Conservation (phyloP, 2,329 filamentous ascomycete species). For the Fusarium cyanostomum region DNA sequence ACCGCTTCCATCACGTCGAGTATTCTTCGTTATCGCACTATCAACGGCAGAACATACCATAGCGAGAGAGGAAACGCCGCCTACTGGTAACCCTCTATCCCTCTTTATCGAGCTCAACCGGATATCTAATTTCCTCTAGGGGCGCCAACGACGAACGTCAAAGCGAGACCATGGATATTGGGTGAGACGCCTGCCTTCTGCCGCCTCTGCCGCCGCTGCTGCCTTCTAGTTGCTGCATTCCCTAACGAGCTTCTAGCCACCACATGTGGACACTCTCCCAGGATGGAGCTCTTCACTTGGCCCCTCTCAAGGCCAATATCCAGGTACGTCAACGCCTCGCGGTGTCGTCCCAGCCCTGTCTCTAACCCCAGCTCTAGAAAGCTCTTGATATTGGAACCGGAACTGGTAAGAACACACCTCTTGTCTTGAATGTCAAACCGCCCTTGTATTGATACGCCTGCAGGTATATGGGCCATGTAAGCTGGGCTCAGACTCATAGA, state of each 20-base stretch:
- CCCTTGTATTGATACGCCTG: background rate
- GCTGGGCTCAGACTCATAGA: background rate
- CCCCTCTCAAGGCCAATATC: constrained; percentile 4
- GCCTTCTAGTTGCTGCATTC: background rate
- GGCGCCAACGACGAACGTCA: constrained; percentile 46
- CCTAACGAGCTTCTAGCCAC: constrained; percentile 6
- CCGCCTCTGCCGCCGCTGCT: too few species aligned
- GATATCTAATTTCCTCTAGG: too few species aligned
- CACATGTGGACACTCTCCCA: constrained; percentile 60
- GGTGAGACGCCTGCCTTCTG: constrained; percentile 15
- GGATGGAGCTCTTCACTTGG: constrained; percentile 45
- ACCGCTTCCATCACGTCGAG: background rate
- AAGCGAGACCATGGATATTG: constrained; percentile 47
- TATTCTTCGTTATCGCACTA: background rate
- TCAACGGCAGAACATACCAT: background rate
- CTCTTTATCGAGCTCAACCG: too few species aligned
- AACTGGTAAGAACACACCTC: constrained; percentile 4
- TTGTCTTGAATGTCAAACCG: background rate
- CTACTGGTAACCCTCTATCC: too few species aligned
- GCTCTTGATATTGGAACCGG: constrained; percentile 20
- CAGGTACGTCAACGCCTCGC: background rate
- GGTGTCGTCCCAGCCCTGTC: background rate
- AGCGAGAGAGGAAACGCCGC: background rate
- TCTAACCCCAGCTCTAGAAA: background rate
- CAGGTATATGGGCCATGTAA: constrained; percentile 26